These are phyloP conservation scores for Straminergon stramineum DNA, from an alignment of 225 moss, liverwort and hornwort genomes.

Conservation along the genomic window DNA sequence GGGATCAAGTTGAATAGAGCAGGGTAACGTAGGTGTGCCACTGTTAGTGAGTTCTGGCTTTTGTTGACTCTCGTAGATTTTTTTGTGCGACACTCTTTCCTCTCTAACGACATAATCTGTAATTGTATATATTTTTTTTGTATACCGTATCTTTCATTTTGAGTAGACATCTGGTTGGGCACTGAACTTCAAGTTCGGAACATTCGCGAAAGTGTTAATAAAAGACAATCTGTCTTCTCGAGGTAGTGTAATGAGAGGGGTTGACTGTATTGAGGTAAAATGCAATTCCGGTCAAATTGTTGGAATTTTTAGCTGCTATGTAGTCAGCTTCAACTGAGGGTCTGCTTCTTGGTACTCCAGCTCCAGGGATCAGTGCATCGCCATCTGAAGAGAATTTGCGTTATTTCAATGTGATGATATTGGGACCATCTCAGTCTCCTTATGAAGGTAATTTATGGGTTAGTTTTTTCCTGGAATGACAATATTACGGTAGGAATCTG, in stretches of 20 bases:
- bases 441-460: constrained; percentile 21
- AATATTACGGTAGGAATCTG: too few relatives aligned
- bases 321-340: background rate
- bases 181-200: background rate
- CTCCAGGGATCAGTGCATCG: constrained; percentile 94
- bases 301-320: background rate
- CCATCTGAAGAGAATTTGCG: constrained; percentile 95
- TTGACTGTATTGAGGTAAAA: background rate
- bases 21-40: background rate
- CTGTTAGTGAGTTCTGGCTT: background rate
- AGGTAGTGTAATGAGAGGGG: background rate
- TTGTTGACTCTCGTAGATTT: background rate
- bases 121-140: background rate
- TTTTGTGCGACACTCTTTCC: background rate
- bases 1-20: background rate
- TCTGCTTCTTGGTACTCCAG: constrained; percentile 18
- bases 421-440: constrained; percentile 88
- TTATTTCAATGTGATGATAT: constrained; percentile 98
- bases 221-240: background rate
- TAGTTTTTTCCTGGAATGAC: too few relatives aligned
- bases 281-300: background rate
- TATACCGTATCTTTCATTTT: background rate
- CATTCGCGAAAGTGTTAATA: background rate
- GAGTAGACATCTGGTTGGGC: background rate
- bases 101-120: background rate